Evolutionary conservation across 345 rosid genomes (phyloP), one percentile per base, ranked within the genome.

Genomic region (Kandelia obovata): DNA sequence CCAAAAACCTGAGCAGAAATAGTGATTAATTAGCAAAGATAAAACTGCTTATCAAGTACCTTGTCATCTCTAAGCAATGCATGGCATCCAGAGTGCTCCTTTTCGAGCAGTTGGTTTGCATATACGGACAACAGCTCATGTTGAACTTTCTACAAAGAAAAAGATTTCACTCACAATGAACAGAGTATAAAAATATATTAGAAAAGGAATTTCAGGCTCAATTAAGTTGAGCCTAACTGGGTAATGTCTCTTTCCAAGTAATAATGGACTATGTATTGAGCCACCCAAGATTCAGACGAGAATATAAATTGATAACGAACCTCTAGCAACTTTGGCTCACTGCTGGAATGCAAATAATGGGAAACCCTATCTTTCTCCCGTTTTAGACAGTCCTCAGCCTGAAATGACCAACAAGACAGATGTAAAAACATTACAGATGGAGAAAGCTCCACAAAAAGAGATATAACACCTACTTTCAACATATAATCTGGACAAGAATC

Each of bases 401-500:
- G 68, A 32, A 53, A 68, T 55, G 28, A 70, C 58, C 64, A 49
- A 34, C 20, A 43, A 56, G 21, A 39, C 32, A 19, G 7, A 32
- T 47, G 13, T 53, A 23, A 61, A 11, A 58, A 17, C 46, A 32
- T 20, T 20, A 21, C 6, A 27, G 17, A 47, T 3, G 61, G 17
- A 56, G 16, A 1, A 17, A 51, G 16, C 13, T 49, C 13, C 37
- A 56, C 5, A 28, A 27, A 52, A 46, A 23, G 52, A 35, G 1
- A 46, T 23, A 46, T 30, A 27, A 57, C 7, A 26, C 21, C 65
- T 70, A 72, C 84, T 68, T 85, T 85, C 69, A 78, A 53, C 86
- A 83, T 78, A 60, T 85, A 85, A 65, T 68, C 78, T 56, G 79
- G 77, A 55, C 84, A 85, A 10, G 80, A 82, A 58, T 75, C 81